Evolutionary conservation across 2,329 filamentous ascomycete genomes (phyloP).

Genomic region (Cryphonectria japonica): DNA sequence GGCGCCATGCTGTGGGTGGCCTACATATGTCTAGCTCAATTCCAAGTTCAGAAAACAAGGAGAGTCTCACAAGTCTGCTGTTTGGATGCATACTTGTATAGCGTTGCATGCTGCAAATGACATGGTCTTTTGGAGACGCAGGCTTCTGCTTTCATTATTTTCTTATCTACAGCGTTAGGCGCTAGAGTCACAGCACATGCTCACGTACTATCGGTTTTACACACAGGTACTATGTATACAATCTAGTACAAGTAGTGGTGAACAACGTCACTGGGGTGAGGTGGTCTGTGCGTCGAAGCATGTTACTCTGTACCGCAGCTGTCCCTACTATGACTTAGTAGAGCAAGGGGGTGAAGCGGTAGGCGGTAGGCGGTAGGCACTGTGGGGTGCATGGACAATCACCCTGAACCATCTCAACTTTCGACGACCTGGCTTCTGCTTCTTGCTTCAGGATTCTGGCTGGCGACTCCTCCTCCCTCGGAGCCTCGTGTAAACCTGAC

Average conservation of each 20-base stretch:
- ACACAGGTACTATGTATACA: neutral
- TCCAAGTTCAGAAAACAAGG: too few species aligned
- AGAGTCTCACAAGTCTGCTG: too few species aligned
- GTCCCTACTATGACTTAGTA: too few species aligned
- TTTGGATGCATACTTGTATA: neutral
- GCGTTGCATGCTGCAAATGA: too few species aligned
- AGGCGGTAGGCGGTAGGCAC: neutral
- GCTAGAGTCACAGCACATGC: neutral
- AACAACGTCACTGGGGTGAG: neutral
- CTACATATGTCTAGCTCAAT: neutral
- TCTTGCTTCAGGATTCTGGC: conserved; percentile 8
- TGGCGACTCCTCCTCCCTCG: neutral
- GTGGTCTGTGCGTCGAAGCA: conserved; percentile 13
- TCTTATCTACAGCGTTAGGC: neutral
- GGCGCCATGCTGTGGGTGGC: neutral
- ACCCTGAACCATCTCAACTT: conserved; percentile 13
- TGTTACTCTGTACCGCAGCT: neutral
- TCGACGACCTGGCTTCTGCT: conserved; percentile 11
- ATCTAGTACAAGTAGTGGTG: neutral
- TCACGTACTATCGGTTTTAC: neutral
- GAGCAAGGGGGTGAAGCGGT: neutral
- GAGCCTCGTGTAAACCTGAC: neutral
- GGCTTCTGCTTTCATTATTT: neutral
- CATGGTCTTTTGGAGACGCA: too few species aligned
- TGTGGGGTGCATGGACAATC: conserved; percentile 8